These are phyloP conservation scores for Cryphonectria nitschkei DNA, from an alignment of 2,329 filamentous ascomycete species.

Conservation along the genomic window DNA sequence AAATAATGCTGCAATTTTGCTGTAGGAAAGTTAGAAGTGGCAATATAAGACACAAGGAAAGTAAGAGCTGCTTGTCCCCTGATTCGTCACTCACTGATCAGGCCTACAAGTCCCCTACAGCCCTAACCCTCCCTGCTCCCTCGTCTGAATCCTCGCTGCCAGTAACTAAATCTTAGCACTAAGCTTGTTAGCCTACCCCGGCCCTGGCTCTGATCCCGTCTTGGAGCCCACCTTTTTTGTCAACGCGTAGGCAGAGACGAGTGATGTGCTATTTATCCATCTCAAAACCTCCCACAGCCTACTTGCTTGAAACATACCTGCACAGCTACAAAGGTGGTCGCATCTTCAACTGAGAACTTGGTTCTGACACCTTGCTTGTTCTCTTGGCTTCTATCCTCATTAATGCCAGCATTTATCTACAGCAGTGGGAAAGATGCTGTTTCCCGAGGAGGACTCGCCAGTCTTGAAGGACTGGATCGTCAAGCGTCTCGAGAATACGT, in stretches of 20 bases:
- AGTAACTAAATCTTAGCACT: background rate
- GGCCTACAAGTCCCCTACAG: background rate
- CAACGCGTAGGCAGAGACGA: background rate
- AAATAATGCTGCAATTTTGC: too few species aligned
- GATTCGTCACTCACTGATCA: too few species aligned
- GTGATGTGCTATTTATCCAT: background rate
- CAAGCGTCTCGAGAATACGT: conserved; percentile 76
- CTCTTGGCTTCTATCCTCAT: background rate
- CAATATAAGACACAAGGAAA: background rate
- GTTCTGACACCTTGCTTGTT: background rate
- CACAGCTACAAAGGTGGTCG: background rate
- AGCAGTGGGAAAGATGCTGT: conserved; percentile 56
- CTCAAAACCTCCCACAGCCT: background rate
- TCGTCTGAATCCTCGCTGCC: too few species aligned
- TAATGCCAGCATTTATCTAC: conserved; percentile 17
- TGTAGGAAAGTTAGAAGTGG: too few species aligned
- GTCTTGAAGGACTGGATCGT: conserved; percentile 78
- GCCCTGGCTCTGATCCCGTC: background rate
- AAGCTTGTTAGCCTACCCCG: background rate
- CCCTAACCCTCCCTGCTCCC: background rate
- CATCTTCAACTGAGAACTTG: background rate
- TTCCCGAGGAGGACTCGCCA: conserved; percentile 63
- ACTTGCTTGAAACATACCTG: background rate
- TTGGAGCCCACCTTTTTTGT: background rate
- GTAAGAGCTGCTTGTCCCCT: background rate